phyloP scores from a whole-genome alignment of 495 filamentous ascomycete genomes.

The Viridothelium virens region DNA sequence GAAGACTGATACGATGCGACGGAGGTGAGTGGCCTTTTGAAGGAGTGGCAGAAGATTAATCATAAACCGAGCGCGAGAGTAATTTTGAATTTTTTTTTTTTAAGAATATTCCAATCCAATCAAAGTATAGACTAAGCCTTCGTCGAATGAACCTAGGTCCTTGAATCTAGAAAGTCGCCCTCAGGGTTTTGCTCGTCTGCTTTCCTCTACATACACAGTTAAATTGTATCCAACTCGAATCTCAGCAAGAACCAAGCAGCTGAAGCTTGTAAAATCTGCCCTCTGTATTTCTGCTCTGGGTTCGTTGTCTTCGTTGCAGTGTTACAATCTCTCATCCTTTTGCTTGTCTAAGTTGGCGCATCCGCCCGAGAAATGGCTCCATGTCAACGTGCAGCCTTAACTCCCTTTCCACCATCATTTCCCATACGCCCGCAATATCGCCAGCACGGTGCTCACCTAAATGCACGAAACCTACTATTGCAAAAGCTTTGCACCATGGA shows the following conservation, averaged over 20 bases:
- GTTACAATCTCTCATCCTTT: not conserved
- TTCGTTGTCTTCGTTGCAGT: not conserved
- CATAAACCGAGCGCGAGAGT: conserved; percentile 29
- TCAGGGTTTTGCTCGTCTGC: too few species aligned
- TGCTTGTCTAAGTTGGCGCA: not conserved
- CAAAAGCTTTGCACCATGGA: conserved; percentile 39
- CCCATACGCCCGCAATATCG: conserved; percentile 43
- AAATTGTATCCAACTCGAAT: too few species aligned
- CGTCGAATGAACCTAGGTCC: not conserved
- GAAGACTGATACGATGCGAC: conserved; percentile 53
- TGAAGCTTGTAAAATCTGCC: too few species aligned
- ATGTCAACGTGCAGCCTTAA: conserved; percentile 44
- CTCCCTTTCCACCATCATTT: conserved; percentile 48
- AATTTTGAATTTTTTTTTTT: conserved; percentile 28
- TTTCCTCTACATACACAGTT: too few species aligned
- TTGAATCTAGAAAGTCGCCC: not conserved
- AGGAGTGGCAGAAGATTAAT: conserved; percentile 56
- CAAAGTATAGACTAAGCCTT: not conserved
- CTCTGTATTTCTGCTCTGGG: too few species aligned
- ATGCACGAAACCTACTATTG: conserved; percentile 32
- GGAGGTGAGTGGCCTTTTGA: conserved; percentile 18
- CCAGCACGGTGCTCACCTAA: conserved; percentile 32
- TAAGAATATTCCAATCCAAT: not conserved
- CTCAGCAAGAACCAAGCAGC: too few species aligned
- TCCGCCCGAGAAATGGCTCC: conserved; percentile 18